Base-by-base conservation (phyloP, 306 rosid genomes). In the Acacia melanoxylon region DNA sequence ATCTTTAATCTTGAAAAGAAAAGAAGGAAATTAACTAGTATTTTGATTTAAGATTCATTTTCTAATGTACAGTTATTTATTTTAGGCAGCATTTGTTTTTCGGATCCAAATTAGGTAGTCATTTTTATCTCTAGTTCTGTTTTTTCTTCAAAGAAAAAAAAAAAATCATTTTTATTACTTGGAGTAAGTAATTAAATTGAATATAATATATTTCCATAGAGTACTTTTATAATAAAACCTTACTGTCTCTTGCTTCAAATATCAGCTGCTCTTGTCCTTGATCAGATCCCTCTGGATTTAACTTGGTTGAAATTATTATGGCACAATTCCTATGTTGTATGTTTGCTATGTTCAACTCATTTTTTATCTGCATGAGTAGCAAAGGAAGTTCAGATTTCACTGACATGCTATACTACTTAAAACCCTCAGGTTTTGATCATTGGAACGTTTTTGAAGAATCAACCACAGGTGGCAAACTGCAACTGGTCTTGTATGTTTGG, bases 401-500 rank as follows among this genome's bases (percentile, higher is more conserved):
- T 54, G 76, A 74, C 72, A 65, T 72, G 8, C 58, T 56, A 58
- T 80, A 46, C 76, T 79, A 61, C 88, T 68, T 41, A 74, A 25
- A 76, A 63, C 35, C 49, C 79, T 44, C 95, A 94, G 98, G 97
- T 94, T 82, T 81, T 89, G 83, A 86, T 92, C 84, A 83, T 86
- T 82, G 98, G 98, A 67, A 80, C 86, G 61, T 91, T 92, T 88
- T 85, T 94, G 79, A 89, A 83, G 82, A 84, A 80, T 83, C 87
- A 72, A 73, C 83, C 80, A 41, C 88, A 82, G 75, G 85, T 82
- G 61, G 82, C 76, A 77, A 81, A 85, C 62, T 83, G 77, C 63
- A 80, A 86, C 40, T 94, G 98, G 98, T 94, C 97, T 16, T 92
- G 98, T 78, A 94, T 94, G 98, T 94, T 92, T 76, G 98, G 98